Percentiles rank a stretch among this genome's conserved stretches.
Evolutionary conservation across 2,329 filamentous ascomycete genomes (phyloP).

Genomic region (Fusarium nodosum): DNA sequence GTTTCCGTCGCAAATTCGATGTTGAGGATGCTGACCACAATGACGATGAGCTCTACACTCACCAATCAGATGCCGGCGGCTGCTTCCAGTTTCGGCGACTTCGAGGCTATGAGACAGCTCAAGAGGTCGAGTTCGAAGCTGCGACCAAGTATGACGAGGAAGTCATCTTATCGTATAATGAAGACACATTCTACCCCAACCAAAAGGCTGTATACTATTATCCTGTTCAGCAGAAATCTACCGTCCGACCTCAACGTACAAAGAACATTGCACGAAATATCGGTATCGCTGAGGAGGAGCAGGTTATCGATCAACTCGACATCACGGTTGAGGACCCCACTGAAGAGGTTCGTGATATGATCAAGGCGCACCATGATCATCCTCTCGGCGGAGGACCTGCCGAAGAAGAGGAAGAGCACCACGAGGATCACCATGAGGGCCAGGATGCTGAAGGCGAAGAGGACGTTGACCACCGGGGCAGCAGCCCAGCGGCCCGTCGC

Average conservation of each 20-base stretch:
- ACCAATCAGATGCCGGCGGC: conserved; percentile 59
- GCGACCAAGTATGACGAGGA: conserved; percentile 74
- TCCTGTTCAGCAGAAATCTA: conserved; percentile 74
- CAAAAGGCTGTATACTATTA: conserved; percentile 76
- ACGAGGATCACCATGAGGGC: conserved; percentile 47
- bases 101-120: conserved; percentile 74
- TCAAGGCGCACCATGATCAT: conserved; percentile 66
- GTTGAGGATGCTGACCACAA: conserved; percentile 68
- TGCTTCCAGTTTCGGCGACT: conserved; percentile 73
- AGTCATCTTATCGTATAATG: conserved; percentile 70
- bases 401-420: conserved; percentile 53
- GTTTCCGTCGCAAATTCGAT: conserved; percentile 73
- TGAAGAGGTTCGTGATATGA: conserved; percentile 65
- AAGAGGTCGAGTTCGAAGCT: conserved; percentile 69
- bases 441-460: conserved; percentile 49
- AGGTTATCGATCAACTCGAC: conserved; percentile 69
- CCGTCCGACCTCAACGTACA: conserved; percentile 72
- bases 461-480: conserved; percentile 33
- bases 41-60: conserved; percentile 68
- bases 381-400: conserved; percentile 64
- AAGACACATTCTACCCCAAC: conserved; percentile 63
- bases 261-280: conserved; percentile 72
- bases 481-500: conserved; percentile 44
- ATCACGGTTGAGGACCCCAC: conserved; percentile 68
- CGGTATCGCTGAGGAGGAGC: conserved; percentile 64